Base-by-base conservation (phyloP, 495 filamentous ascomycete genomes). In the Annulohypoxylon maeteangense region DNA sequence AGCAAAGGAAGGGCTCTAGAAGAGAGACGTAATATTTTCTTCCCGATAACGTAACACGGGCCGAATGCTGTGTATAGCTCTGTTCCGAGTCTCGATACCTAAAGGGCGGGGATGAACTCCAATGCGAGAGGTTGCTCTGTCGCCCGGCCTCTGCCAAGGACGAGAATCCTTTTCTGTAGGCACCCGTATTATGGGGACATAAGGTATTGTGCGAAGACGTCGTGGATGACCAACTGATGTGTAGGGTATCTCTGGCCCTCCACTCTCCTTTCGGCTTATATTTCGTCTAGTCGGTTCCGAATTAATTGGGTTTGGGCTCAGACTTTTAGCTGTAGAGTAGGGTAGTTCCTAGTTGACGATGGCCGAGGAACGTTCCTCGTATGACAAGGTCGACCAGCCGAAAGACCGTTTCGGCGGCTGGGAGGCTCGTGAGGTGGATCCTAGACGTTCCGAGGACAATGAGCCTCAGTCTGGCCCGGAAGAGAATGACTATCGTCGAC, bases 131-230 rank as follows among this genome's bases (percentile, higher is more conserved):
- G 60, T 59, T 59, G 44, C 25, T 45, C 60, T 27, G 12, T 65
- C 60, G 70, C 70, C 70, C 70, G 70, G 55, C 65, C 62, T 68
- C 54, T 57, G 31, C 57, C 59, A 55, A 68, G 55, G 47, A 65
- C 70, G 70, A 67, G 60, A 72, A 72, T 56, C 7, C 34, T 34
- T 32, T 42, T 42, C 64, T 68, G 70, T 59, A 23, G 64, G 47
- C 53, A 65, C 55, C 65, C 70, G 70, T 36, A 20, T 50, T 32
- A 48, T 42, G 23, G 36, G 32, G 36, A 58, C 23, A 22, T 36
- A n/a, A 54, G 31, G 25, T 25, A 32, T 50, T 40, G 51, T n/a
- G 31, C 23, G 20, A 54, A 23, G 29, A 48, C 4, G 44, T 31
- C 18, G 34, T 60, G 31, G 38, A 59, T 42, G 53, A 34, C 25